Conservation (phyloP, 2,329 filamentous ascomycete genomes). For the Stemphylium lycopersici region DNA sequence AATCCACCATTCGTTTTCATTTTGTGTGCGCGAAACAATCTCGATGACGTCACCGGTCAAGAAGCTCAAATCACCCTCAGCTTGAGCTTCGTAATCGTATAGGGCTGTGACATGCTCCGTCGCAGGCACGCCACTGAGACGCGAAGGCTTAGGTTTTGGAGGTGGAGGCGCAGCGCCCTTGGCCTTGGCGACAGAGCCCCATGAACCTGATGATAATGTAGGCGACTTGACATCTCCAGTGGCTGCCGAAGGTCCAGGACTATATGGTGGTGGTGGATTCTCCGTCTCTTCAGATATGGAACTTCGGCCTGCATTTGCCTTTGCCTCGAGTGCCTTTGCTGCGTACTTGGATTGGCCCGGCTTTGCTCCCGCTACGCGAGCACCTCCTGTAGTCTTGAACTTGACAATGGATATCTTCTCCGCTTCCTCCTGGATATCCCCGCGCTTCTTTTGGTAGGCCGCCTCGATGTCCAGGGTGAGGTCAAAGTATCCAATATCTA, state of each 20-base stretch:
- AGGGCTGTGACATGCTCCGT: constrained; percentile 85
- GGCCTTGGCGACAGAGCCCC: constrained; percentile 54
- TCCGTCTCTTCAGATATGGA: constrained; percentile 43
- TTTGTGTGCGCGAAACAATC: constrained; percentile 80
- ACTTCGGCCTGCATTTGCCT: constrained; percentile 39
- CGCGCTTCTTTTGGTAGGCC: constrained; percentile 86
- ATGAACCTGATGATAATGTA: constrained; percentile 44
- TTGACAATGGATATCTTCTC: constrained; percentile 85
- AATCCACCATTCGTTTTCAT: constrained; percentile 97
- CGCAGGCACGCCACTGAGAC: constrained; percentile 68
- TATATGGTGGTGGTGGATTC: constrained; percentile 50
- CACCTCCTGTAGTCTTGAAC: constrained; percentile 84
- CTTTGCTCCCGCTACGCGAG: constrained; percentile 41
- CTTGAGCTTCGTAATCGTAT: constrained; percentile 96
- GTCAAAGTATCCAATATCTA: constrained; percentile 98
- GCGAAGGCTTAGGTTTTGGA: constrained; percentile 69
- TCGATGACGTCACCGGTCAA: constrained; percentile 87
- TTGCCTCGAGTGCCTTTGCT: constrained; percentile 47
- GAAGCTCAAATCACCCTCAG: constrained; percentile 92
- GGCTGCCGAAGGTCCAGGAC: constrained; percentile 35
- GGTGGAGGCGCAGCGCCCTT: constrained; percentile 58
- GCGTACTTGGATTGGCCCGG: constrained; percentile 48
- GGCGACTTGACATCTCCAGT: constrained; percentile 33
- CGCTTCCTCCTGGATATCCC: constrained; percentile 82
- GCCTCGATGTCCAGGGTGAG: constrained; percentile 89